Conservation (phyloP, 305 asterid genomes). For the Rubia peregrina region DNA sequence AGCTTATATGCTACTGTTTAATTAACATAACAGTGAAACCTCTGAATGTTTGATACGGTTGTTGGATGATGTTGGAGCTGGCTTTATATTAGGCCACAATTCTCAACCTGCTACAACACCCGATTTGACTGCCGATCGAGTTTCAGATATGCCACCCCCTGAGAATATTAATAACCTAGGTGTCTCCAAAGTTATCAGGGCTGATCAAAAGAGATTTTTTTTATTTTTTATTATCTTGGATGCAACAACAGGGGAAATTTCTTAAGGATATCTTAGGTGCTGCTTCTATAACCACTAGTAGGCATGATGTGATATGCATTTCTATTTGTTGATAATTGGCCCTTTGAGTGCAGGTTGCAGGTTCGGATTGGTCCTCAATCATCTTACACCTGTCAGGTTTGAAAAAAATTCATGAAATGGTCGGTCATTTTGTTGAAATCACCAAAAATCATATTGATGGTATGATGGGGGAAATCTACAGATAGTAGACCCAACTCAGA, state of each 20-base stretch:
- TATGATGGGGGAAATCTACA: conserved; percentile 46
- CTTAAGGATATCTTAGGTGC: conserved; percentile 87
- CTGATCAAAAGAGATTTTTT: conserved; percentile 89
- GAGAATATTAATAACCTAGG: conserved; percentile 29
- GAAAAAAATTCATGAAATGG: conserved; percentile 86
- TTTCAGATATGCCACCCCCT: conserved; percentile 62
- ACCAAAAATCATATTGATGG: conserved; percentile 69
- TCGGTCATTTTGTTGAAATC: conserved; percentile 92
- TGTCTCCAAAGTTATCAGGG: conserved; percentile 77
- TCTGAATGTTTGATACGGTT: conserved; percentile 70
- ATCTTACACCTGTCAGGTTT: conserved; percentile 90
- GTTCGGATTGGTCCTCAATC: conserved; percentile 90
- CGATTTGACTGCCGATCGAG: conserved; percentile 55
- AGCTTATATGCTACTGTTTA: conserved; percentile 8
- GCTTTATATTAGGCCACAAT: conserved; percentile 83
- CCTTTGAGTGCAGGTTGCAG: conserved; percentile 60
- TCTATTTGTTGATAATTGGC: neutral
- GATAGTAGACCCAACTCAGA: conserved; percentile 81
- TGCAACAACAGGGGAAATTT: conserved; percentile 92
- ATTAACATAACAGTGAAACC: conserved; percentile 57
- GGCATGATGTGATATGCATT: neutral
- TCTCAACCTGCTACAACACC: conserved; percentile 54
- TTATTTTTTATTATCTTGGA: conserved; percentile 89
- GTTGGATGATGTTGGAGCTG: conserved; percentile 95
- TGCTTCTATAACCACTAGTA: conserved; percentile 3